Percentiles rank a stretch among this genome's conserved stretches.
Conservation (phyloP, 768 basidiomycete species). For the Galerina marginata region DNA sequence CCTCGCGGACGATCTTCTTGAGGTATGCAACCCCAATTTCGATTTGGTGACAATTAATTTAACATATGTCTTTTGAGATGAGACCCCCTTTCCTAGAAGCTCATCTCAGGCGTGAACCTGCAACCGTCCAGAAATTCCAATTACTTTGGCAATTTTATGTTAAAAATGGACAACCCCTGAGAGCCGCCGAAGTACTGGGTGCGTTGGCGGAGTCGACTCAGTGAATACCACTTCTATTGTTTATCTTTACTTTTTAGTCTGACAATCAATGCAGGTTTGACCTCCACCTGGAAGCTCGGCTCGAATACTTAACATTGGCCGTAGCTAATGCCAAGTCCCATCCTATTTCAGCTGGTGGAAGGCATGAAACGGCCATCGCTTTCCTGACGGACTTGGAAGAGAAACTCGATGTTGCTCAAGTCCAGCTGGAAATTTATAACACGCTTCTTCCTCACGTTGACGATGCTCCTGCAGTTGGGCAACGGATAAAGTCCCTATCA, state of each 20-base stretch:
- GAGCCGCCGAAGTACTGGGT: slow-evolving; percentile 87
- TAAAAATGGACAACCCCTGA: slow-evolving; percentile 83
- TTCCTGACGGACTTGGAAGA: slow-evolving; percentile 96
- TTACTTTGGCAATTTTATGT: slow-evolving; percentile 98
- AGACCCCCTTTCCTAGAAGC: slow-evolving; percentile 88
- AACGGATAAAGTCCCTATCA: slow-evolving; percentile 63
- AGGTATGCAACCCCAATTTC: slow-evolving; percentile 57
- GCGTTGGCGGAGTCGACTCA: slow-evolving; percentile 83
- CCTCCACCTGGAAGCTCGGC: slow-evolving; percentile 69
- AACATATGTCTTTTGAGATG: slow-evolving; percentile 53
- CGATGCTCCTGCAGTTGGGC: slow-evolving; percentile 66
- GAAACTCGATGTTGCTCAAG: slow-evolving; percentile 94
- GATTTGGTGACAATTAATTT: not conserved
- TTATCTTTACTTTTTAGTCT: not conserved
- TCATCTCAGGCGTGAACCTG: slow-evolving; percentile 82
- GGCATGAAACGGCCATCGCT: slow-evolving; percentile 89
- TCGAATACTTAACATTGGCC: slow-evolving; percentile 93
- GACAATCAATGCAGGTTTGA: slow-evolving; percentile 54
- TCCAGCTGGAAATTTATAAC: slow-evolving; percentile 91
- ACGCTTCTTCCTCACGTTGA: slow-evolving; percentile 63
- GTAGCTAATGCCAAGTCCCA: slow-evolving; percentile 97
- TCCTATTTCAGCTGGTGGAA: slow-evolving; percentile 74
- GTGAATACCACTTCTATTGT: slow-evolving; percentile 49
- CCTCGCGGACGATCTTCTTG: slow-evolving; percentile 86
- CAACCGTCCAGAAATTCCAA: slow-evolving; percentile 82